These are phyloP conservation scores for Nitzschia putrida DNA, from an alignment of 108 stramenopile genomes.

Conservation along the genomic window DNA sequence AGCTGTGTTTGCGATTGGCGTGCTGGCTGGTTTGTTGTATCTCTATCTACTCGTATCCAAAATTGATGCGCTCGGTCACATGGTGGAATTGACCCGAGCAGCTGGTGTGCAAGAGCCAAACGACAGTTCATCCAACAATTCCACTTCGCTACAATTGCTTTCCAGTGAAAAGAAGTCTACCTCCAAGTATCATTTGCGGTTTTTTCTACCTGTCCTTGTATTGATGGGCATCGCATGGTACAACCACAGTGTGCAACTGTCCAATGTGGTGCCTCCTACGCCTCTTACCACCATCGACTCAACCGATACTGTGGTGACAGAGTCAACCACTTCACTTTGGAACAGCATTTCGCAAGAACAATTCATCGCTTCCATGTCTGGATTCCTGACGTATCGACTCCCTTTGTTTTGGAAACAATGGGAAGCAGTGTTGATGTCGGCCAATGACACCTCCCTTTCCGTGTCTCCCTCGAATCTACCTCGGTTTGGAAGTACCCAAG, in stretches of 20 bases:
- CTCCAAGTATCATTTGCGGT: constrained; percentile 55
- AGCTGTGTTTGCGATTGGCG: constrained; percentile 64
- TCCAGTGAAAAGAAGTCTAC: constrained; percentile 48
- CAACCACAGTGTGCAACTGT: constrained; percentile 41
- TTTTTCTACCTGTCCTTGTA: constrained; percentile 67
- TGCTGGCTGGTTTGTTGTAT: constrained; percentile 65
- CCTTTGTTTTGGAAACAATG: constrained; percentile 77
- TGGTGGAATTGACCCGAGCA: too few relatives aligned
- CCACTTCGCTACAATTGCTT: constrained; percentile 21
- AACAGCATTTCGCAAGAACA: constrained; percentile 61
- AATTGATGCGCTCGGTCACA: constrained; percentile 57
- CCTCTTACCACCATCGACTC: too few relatives aligned
- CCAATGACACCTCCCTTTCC: too few relatives aligned
- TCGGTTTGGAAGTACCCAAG: constrained; percentile 54
- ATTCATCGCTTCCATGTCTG: constrained; percentile 75
- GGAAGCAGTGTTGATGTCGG: constrained; percentile 40
- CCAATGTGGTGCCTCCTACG: too few relatives aligned
- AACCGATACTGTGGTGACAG: too few relatives aligned
- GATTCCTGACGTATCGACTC: constrained; percentile 83
- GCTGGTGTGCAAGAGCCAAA: too few relatives aligned
- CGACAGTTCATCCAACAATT: too few relatives aligned
- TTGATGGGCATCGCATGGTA: constrained; percentile 63
- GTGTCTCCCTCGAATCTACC: too few relatives aligned
- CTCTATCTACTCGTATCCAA: constrained; percentile 75
- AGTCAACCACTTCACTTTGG: not conserved